Evolutionary conservation across 1,284 basidiomycete genomes (phyloP), one percentile per base, ranked within the genome.

Genomic region (Puccinia horiana): DNA sequence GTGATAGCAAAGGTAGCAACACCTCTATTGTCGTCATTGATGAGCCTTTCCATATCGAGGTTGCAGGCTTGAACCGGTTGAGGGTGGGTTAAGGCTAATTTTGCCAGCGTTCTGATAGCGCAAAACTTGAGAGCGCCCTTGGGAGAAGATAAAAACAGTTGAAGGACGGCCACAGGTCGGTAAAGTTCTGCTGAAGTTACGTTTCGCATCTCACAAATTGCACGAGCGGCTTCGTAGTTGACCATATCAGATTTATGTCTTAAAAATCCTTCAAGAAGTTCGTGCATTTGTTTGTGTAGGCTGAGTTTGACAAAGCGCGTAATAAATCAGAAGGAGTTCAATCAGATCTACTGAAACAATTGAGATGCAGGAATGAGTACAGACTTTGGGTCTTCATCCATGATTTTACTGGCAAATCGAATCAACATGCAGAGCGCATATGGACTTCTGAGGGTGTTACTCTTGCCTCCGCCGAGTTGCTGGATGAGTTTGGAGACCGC

Each of bases 211-310:
- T 98, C 96, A 87, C 96, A 98, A 84, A 99, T 96, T 26, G 93
- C 96, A 76, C 96, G 92, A 6, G 97, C 97, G 42, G 96, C 97
- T 88, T 99, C 97, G 85, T 96, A 94, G 89, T 98, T 99, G 87
- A 99, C 97, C 97, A 98, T 99, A 88, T 99, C 97, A 86, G 95
- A 96, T 90, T 99, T 99, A 89, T 99, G 97, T 83, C 96, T 92
- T 83, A 99, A 89, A 92, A 96, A 96, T 61, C 93, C 92, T 87
- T 99, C 97, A 76, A 99, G 90, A 69, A 98, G 91, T 85, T 98
- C 96, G 83, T 95, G 90, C 91, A 99, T 98, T 85, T 94, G 94
- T 84, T 91, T 92, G 88, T 96, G 94, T 61, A 95, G 89, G 85
- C 95, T 96, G 84, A 26, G n/a, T 26, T 65, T 29, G 70, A 23